These are phyloP conservation scores for Pseudopyrenochaeta lycopersici DNA, from an alignment of 2,329 filamentous ascomycete species.

Conservation along the genomic window DNA sequence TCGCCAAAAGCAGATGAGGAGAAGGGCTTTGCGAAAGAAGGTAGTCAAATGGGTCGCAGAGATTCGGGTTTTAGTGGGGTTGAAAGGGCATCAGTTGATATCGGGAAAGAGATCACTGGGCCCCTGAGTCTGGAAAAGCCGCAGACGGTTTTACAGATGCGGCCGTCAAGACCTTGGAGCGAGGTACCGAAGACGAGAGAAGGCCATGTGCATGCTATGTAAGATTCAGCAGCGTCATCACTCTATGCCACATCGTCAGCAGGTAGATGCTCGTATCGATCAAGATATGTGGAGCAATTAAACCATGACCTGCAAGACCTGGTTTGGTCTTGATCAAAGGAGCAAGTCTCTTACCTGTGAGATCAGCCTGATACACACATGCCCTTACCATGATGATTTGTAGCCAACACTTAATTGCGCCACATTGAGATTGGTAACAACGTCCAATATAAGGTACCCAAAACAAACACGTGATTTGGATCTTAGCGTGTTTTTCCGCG, in stretches of 20 bases:
- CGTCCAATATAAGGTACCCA: too few species aligned
- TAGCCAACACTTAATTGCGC: too few species aligned
- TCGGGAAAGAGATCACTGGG: slow-evolving; percentile 21
- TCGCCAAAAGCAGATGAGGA: slow-evolving; percentile 19
- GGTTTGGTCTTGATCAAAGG: too few species aligned
- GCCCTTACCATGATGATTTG: too few species aligned
- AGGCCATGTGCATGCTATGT: slow-evolving; percentile 16
- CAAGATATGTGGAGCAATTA: not conserved
- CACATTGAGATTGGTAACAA: too few species aligned
- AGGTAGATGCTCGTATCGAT: not conserved
- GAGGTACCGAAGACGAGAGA: slow-evolving; percentile 15
- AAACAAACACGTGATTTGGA: slow-evolving; percentile 19
- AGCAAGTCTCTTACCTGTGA: too few species aligned
- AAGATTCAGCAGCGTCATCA: not conserved
- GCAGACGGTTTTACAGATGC: slow-evolving; percentile 18
- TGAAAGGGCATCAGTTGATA: slow-evolving; percentile 4
- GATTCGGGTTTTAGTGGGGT: slow-evolving; percentile 27
- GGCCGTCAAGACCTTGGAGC: slow-evolving; percentile 41
- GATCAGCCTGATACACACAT: too few species aligned
- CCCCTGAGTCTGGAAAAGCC: slow-evolving; percentile 29
- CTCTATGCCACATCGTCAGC: too few species aligned
- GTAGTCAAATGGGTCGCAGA: slow-evolving; percentile 15
- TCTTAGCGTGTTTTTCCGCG: slow-evolving; percentile 22
- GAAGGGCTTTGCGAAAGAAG: slow-evolving; percentile 13
- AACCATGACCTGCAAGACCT: too few species aligned